Base-by-base conservation (phyloP, 805 yeast genomes). In the Candida awuae region DNA sequence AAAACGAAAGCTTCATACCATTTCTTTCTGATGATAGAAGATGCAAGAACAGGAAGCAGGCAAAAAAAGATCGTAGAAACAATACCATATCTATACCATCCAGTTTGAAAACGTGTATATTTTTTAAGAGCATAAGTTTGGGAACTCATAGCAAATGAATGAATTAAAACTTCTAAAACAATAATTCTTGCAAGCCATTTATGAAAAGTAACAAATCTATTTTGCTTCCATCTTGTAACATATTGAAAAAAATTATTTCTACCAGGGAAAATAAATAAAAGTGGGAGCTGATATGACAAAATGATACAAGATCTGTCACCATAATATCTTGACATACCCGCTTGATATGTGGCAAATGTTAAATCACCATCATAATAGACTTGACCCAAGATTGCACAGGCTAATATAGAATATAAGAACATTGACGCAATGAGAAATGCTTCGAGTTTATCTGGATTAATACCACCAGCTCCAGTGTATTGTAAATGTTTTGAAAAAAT, bases 1-100 rank as follows among this genome's bases (percentile, higher is more conserved):
- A 68, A 44, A 15, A 78, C 51, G 61, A 84, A 80, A 4, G 66
- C 34, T 50, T 84, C 94, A 57, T 84, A 85, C 41, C 62, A 59
- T 38, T 53, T 47, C 34, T 65, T 67, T 58, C 94, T 71, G 42
- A 82, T 52, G 12, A 59, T 43, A 40, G 68, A 68, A 9, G 14
- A 6, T 9, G 44, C 36, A 20, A 22, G 12, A 6, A 40, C 15
- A 7, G 29, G 8, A 19, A 39, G 22, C 6, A 37, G 38, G 30
- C 31, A 31, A 34, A 25, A n/a, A 2, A 67, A 62, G 30, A 63
- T 58, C 4, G 73, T 62, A 0, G 67, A 69, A 16, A 56, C 51
- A 37, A 62, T 34, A 62, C 55, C 61, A 57, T 51, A 32, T 40
- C 55, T 50, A 36, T 37, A 58, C 55, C 56, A 61, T 20, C 29